These are phyloP conservation scores for Yamagishiella unicocca DNA, from an alignment of 139 green algal species.

Conservation along the genomic window DNA sequence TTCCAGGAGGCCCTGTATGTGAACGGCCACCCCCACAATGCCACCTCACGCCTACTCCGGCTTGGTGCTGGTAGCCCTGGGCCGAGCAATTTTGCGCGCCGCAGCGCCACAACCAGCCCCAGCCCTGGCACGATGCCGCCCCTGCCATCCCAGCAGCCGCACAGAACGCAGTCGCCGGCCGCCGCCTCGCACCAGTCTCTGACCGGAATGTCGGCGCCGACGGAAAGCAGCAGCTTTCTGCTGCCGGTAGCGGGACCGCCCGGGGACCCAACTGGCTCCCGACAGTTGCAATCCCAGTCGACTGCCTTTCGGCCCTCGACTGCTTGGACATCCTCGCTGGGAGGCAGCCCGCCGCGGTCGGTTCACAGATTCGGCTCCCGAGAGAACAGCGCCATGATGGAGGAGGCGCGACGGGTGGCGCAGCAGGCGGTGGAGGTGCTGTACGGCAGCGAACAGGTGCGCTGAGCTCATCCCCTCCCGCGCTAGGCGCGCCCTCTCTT, in stretches of 20 bases:
- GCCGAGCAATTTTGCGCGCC: too few species aligned
- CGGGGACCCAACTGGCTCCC: too few species aligned
- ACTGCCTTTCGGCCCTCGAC: background rate
- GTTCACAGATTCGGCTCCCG: background rate
- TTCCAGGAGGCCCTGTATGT: constrained; percentile 31
- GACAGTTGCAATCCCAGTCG: too few species aligned
- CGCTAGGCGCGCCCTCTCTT: too few species aligned
- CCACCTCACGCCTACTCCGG: constrained; percentile 2
- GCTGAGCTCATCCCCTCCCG: too few species aligned
- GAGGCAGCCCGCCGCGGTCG: background rate
- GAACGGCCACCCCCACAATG: background rate
- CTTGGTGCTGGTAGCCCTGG: background rate
- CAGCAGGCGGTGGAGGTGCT: constrained; percentile 33
- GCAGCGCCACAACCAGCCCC: background rate
- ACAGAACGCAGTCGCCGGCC: background rate
- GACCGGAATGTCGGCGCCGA: too few species aligned
- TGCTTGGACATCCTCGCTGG: background rate
- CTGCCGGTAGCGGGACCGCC: too few species aligned
- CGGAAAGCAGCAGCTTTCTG: too few species aligned
- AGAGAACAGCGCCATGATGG: background rate
- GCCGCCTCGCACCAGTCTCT: too few species aligned
- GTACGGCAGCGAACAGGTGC: background rate
- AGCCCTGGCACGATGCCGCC: background rate
- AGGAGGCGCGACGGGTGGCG: constrained; percentile 17
- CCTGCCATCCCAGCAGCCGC: background rate